Conservation (phyloP, 257 asterid genomes). For the Gentiana macrophylla region DNA sequence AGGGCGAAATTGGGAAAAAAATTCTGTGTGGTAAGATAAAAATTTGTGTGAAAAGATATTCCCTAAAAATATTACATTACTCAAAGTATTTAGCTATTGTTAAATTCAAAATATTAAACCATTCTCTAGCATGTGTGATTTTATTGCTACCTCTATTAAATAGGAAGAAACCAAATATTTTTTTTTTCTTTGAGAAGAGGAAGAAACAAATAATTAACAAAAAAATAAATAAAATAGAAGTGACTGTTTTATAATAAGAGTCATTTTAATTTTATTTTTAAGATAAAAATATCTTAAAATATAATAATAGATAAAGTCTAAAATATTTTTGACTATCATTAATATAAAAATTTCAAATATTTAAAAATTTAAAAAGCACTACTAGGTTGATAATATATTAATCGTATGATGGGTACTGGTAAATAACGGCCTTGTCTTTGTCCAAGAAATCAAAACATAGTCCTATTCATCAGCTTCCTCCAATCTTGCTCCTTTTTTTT, state of each 20-base stretch:
- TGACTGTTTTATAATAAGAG: not conserved
- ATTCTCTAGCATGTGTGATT: not conserved
- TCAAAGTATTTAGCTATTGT: not conserved
- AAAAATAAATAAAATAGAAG: not conserved
- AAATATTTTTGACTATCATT: too few relatives aligned
- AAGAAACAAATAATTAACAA: not conserved
- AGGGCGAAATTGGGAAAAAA: too few relatives aligned
- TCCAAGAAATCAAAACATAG: constrained; percentile 42
- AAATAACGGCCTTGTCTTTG: constrained; percentile 11
- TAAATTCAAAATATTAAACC: not conserved
- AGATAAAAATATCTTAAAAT: too few relatives aligned
- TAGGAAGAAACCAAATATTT: not conserved
- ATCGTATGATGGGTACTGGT: too few relatives aligned
- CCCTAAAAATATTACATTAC: not conserved
- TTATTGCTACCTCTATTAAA: not conserved
- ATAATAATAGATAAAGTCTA: too few relatives aligned
- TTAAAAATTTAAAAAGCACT: too few relatives aligned
- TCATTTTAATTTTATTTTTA: not conserved
- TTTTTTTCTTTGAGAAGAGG: not conserved
- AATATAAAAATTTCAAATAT: too few relatives aligned
- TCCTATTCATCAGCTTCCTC: constrained; percentile 23
- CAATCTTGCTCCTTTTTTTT: too few relatives aligned
- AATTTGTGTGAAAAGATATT: too few relatives aligned
- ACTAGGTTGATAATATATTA: too few relatives aligned
- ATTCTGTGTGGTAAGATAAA: too few relatives aligned